Evolutionary conservation across 176 grass and related monocot species (phyloP).

Genomic region (Oryza punctata): DNA sequence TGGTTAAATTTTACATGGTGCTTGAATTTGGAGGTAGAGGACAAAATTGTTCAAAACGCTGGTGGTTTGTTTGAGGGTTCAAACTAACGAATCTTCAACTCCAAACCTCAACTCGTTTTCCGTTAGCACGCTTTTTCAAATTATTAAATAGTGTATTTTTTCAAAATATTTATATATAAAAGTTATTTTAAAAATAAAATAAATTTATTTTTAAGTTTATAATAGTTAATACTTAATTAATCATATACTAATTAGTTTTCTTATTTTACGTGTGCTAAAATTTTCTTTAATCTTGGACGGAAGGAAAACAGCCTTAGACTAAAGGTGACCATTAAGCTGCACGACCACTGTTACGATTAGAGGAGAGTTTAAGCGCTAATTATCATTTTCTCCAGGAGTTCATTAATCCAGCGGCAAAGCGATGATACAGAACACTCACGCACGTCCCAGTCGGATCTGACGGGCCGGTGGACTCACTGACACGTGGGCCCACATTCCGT

Average conservation of each 20-base stretch:
- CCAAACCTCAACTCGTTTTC: too few relatives aligned
- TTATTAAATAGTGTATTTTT: too few relatives aligned
- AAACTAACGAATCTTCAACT: too few relatives aligned
- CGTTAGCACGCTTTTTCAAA: too few relatives aligned
- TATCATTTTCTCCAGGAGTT: neutral
- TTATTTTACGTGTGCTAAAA: too few relatives aligned
- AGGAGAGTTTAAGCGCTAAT: neutral
- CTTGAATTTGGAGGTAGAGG: neutral
- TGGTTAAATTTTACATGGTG: neutral
- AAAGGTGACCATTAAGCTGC: neutral
- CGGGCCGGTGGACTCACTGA: neutral
- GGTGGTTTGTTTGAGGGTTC: neutral
- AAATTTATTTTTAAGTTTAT: too few relatives aligned
- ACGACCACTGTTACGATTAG: neutral
- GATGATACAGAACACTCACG: neutral
- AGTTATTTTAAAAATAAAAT: too few relatives aligned
- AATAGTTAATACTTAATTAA: too few relatives aligned
- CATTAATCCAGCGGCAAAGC: neutral
- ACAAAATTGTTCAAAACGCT: neutral
- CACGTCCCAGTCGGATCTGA: slow-evolving; percentile 21
- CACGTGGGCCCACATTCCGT: neutral
- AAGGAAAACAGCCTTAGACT: too few relatives aligned
- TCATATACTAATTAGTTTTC: too few relatives aligned
- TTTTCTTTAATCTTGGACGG: too few relatives aligned
- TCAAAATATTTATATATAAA: too few relatives aligned